These are phyloP conservation scores for Streptanthus diversifolius DNA, from an alignment of 345 rosid genomes.

Conservation along the genomic window DNA sequence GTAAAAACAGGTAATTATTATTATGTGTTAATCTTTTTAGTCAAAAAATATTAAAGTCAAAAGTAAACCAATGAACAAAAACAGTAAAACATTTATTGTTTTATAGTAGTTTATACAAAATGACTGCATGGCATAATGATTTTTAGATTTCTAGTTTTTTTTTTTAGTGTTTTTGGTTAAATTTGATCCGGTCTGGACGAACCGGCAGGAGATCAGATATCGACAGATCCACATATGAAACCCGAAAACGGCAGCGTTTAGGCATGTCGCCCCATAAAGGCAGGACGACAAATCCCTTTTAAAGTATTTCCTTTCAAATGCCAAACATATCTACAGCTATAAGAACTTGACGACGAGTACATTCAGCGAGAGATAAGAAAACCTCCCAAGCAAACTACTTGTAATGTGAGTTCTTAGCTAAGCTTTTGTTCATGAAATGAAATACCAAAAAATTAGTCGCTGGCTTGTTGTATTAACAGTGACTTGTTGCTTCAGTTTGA, in stretches of 20 bases:
- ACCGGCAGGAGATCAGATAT: neutral
- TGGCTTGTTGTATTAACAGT: neutral
- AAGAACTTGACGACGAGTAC: conserved; percentile 83
- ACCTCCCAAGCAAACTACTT: conserved; percentile 60
- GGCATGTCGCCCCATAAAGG: neutral
- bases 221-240: neutral
- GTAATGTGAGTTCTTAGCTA: conserved; percentile 56
- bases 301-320: conserved; percentile 72
- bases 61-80: neutral
- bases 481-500: neutral
- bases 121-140: neutral
- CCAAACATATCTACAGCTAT: conserved; percentile 70
- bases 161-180: neutral
- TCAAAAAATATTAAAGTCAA: neutral
- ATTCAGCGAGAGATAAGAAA: conserved; percentile 85
- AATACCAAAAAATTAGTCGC: neutral
- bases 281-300: conserved; percentile 34
- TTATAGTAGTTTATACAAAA: neutral
- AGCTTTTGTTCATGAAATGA: neutral
- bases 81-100: neutral
- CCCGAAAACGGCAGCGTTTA: neutral
- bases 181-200: neutral
- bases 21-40: neutral
- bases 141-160: neutral
- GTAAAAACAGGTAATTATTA: too few species aligned